Percentiles rank a stretch among this genome's conserved stretches.
phyloP scores from a whole-genome alignment of 2,329 filamentous ascomycete genomes.

The Hypoxylon sp. region DNA sequence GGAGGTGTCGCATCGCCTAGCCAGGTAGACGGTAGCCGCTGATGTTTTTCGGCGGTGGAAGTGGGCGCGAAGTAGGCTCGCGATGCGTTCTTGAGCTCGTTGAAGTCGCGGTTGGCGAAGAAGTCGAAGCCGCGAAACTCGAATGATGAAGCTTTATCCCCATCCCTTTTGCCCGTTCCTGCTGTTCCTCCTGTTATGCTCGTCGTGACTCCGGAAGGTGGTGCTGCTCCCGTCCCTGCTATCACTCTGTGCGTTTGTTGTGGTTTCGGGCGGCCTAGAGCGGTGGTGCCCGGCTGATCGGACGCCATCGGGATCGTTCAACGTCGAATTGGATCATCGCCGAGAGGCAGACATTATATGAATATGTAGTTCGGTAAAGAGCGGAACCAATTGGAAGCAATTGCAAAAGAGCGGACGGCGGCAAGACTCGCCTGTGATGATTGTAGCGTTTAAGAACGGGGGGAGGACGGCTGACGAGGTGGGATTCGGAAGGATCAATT shows the following conservation, averaged over 20 bases:
- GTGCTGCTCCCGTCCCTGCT: slow-evolving; percentile 7
- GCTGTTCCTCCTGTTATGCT: slow-evolving; percentile 30
- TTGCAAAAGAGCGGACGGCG: slow-evolving; percentile 45
- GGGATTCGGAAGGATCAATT: slow-evolving; percentile 30
- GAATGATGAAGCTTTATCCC: slow-evolving; percentile 35
- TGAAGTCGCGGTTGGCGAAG: slow-evolving; percentile 51
- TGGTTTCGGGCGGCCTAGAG: slow-evolving; percentile 35
- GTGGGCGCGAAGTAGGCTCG: slow-evolving; percentile 46
- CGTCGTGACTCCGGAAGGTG: slow-evolving; percentile 11
- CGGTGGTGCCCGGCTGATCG: slow-evolving; percentile 31
- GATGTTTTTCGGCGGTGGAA: slow-evolving; percentile 22
- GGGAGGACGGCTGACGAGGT: slow-evolving; percentile 23
- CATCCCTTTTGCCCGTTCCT: not conserved
- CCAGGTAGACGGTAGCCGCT: slow-evolving; percentile 48
- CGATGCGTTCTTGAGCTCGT: slow-evolving; percentile 48
- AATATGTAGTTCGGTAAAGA: slow-evolving; percentile 22
- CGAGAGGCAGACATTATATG: slow-evolving; percentile 36
- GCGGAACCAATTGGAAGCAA: slow-evolving; percentile 10
- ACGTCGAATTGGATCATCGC: slow-evolving; percentile 39
- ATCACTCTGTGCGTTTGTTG: not conserved
- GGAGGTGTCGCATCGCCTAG: slow-evolving; percentile 51
- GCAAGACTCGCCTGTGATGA: slow-evolving; percentile 33
- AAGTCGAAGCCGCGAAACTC: slow-evolving; percentile 52
- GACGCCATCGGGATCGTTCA: slow-evolving; percentile 43
- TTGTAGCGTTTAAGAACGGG: not conserved